These are phyloP conservation scores for Farysia itapuensis DNA, from an alignment of 1,284 basidiomycete genomes.

Conservation along the genomic window DNA sequence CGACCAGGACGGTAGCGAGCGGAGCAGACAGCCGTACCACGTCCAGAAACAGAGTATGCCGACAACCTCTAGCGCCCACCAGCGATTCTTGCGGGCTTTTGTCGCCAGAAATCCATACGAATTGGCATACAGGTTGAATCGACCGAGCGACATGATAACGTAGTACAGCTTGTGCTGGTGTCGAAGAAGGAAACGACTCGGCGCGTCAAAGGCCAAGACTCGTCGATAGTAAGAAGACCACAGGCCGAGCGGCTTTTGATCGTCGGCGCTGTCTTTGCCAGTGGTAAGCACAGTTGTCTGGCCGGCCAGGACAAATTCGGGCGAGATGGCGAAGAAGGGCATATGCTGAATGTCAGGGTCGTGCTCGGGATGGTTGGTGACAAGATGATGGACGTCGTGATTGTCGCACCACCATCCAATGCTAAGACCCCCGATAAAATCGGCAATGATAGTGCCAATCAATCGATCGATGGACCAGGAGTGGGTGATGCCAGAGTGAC, in stretches of 20 bases:
- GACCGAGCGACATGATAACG: conserved; percentile 82
- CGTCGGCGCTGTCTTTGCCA: neutral
- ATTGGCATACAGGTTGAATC: conserved; percentile 91
- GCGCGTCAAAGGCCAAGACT: conserved; percentile 75
- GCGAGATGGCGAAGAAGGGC: conserved; percentile 92
- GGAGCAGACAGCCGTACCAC: conserved; percentile 72
- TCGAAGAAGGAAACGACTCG: conserved; percentile 71
- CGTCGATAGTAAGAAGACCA: conserved; percentile 96
- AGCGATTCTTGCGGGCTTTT: conserved; percentile 61
- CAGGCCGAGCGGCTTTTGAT: conserved; percentile 60
- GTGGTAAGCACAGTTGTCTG: conserved; percentile 13
- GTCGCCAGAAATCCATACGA: conserved; percentile 78
- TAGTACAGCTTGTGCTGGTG: conserved; percentile 93
- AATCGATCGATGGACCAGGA: conserved; percentile 79
- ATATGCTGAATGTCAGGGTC: conserved; percentile 87
- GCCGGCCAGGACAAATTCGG: conserved; percentile 67
- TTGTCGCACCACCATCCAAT: conserved; percentile 98
- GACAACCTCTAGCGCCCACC: conserved; percentile 66
- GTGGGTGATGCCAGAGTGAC: conserved; percentile 90
- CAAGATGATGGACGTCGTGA: conserved; percentile 95
- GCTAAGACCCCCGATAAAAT: conserved; percentile 88
- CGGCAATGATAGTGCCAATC: conserved; percentile 77
- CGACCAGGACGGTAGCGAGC: conserved; percentile 71
- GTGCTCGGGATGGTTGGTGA: conserved; percentile 96
- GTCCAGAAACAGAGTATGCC: conserved; percentile 75